Percentiles rank a stretch among this genome's conserved stretches.
These are phyloP conservation scores for Xanthoceras sorbifolium DNA, from an alignment of 345 rosid species.

Conservation along the genomic window DNA sequence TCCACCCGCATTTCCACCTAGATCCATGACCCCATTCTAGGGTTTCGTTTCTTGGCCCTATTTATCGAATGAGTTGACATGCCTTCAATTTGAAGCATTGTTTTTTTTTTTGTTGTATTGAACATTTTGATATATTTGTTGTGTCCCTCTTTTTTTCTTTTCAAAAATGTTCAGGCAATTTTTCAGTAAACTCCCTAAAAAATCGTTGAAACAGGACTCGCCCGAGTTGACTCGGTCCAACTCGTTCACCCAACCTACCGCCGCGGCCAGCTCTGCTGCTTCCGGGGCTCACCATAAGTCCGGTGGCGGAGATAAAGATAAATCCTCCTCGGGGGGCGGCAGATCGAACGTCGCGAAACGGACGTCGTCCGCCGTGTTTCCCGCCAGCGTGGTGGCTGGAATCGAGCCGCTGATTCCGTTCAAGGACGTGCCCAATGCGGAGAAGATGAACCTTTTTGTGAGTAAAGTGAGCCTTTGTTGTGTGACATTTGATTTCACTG, in stretches of 20 bases:
- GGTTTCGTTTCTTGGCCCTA: conserved; percentile 14
- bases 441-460: conserved; percentile 76
- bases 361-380: conserved; percentile 74
- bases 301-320: conserved; percentile 26
- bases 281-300: conserved; percentile 41
- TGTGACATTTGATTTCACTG: conserved; percentile 78
- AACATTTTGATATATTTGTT: not conserved
- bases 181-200: conserved; percentile 70
- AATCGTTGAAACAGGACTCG: conserved; percentile 54
- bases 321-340: conserved; percentile 29
- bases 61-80: conserved; percentile 22
- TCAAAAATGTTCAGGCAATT: conserved; percentile 67
- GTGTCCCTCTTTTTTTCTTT: not conserved
- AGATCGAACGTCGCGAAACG: conserved; percentile 52
- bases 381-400: conserved; percentile 74
- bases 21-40: conserved; percentile 41
- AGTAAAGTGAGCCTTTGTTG: conserved; percentile 93
- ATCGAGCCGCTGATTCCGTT: conserved; percentile 85
- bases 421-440: conserved; percentile 69
- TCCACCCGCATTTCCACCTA: conserved; percentile 9
- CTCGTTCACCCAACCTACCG: conserved; percentile 23
- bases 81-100: conserved; percentile 18
- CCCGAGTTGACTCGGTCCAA: conserved; percentile 46
- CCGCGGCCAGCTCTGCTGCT: conserved; percentile 12
- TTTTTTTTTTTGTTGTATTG: not conserved